Base-by-base conservation (phyloP, 225 moss, liverwort and hornwort species). In the Rhytidiadelphus loreus region DNA sequence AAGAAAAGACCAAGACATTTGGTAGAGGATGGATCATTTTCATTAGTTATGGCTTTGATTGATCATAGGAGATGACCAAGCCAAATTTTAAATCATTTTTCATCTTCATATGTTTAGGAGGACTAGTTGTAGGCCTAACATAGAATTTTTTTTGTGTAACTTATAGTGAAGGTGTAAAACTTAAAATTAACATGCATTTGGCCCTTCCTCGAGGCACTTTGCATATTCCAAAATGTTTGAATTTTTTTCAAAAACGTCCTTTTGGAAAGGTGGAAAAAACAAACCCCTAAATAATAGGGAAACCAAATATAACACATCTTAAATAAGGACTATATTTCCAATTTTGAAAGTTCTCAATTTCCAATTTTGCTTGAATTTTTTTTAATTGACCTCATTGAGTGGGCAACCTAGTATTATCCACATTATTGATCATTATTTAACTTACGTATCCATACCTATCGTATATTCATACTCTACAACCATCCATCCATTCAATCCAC, bases 251-350 rank as follows among this genome's bases (percentile, higher is more conserved):
- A 46, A 46, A 1, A 72, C 0, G 0, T 29, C 6, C 1, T 6
- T 6, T 11, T 4, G 2, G 6, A 29, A 72, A 2, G 6, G 17
- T 72, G 0, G 29, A 46, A 43, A 72, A 44, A 28, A 29, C 6
- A 4, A 41, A 44, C 2, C 17, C 3, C 0, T 17, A 6, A 7
- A 2, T 0, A 46, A 18, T 1, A 11, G 0, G 2, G 0, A 18
- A 44, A 46, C 0, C 4, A 18, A 10, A 73, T 18, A 7, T 0
- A 46, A 18, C 3, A 29, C 0, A 3, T 73, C 1, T 0, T 0
- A 4, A 29, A 46, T 29, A 17, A 4, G 4, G 0, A 0, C 0
- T 3, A 16, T 72, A 44, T 72, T 29, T 44, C 1, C 0, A 72
- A 29, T 9, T 10, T 29, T 17, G 0, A 11, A 44, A 29, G 3